These are phyloP conservation scores for Phialocephala subalpina DNA, from an alignment of 2,329 filamentous ascomycete species.

Conservation along the genomic window DNA sequence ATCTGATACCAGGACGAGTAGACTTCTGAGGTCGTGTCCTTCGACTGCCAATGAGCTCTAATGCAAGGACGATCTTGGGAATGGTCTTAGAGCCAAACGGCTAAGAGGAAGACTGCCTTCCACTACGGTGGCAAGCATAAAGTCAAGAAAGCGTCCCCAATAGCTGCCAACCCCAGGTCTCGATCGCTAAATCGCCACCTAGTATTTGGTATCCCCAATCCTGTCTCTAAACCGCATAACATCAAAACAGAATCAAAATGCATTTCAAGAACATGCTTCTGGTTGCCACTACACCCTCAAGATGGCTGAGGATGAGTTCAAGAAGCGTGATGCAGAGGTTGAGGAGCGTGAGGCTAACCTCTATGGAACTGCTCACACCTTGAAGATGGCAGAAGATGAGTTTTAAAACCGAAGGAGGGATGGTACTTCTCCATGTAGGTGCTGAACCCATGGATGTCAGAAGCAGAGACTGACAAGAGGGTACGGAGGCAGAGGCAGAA, in stretches of 20 bases:
- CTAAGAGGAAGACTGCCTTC: background rate
- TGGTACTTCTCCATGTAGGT: background rate
- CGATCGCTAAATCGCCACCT: background rate
- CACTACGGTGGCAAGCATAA: background rate
- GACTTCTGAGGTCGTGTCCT: background rate
- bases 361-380: background rate
- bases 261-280: background rate
- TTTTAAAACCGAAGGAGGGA: background rate
- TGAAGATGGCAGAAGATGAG: background rate
- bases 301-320: conserved; percentile 1
- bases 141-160: background rate
- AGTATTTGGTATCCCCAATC: background rate
- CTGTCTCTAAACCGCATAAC: too few species aligned
- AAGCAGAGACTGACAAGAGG: too few species aligned
- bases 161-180: background rate
- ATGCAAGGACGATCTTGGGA: background rate
- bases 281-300: background rate
- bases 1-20: background rate
- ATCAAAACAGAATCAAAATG: background rate
- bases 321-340: background rate
- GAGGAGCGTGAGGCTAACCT: too few species aligned
- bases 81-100: background rate
- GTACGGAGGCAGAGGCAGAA: too few species aligned
- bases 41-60: background rate
- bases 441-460: background rate